Percentiles rank a stretch among this genome's conserved stretches.
These are phyloP conservation scores for Gossypium davidsonii DNA, from an alignment of 441 rosid species.

Conservation along the genomic window DNA sequence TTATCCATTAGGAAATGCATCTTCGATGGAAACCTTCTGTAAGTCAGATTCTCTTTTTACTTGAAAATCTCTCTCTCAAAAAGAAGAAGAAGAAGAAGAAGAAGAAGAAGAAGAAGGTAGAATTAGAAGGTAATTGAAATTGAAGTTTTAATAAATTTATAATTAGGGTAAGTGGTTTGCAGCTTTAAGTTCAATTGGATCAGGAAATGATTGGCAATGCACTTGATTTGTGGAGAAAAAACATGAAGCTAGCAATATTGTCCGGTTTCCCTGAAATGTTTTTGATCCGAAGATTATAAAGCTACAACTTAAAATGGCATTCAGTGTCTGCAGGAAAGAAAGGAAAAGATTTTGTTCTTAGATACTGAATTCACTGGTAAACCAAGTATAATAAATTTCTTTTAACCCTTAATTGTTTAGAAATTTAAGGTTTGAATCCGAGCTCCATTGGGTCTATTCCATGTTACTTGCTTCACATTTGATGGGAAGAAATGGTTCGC, in stretches of 20 bases:
- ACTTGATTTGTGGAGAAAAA: background rate
- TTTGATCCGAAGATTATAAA: background rate
- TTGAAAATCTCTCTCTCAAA: background rate
- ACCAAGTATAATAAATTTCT: background rate
- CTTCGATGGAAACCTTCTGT: conserved; percentile 84
- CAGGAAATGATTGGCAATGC: background rate
- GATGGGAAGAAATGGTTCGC: background rate
- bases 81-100: too few species aligned
- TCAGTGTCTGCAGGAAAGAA: background rate
- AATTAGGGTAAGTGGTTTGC: background rate
- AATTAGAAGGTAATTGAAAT: background rate
- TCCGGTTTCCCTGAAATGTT: background rate
- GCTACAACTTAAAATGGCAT: background rate
- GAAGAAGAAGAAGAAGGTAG: background rate
- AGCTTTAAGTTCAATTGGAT: background rate
- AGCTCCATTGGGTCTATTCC: background rate
- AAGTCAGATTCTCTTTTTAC: conserved; percentile 30
- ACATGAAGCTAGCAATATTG: background rate
- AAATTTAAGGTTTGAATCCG: background rate
- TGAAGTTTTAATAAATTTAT: background rate
- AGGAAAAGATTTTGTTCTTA: background rate
- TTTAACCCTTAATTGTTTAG: background rate
- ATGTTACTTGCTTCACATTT: background rate
- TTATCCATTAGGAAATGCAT: conserved; percentile 57
- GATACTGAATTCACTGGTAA: background rate